phyloP scores from a whole-genome alignment of 331 rosid genomes.

The Malus hybrid region DNA sequence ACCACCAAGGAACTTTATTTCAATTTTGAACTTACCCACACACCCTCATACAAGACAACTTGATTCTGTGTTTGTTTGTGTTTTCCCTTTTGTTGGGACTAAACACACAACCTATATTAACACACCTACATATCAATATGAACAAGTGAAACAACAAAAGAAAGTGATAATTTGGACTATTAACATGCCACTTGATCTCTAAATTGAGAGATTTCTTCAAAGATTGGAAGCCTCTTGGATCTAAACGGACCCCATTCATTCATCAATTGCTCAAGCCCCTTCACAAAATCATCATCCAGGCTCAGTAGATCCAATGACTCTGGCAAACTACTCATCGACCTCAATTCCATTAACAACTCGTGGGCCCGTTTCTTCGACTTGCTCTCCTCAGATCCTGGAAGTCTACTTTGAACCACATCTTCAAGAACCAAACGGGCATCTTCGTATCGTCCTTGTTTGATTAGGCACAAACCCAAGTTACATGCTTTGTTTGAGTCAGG shows the following conservation, averaged over 20 bases:
- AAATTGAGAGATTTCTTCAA: constrained; percentile 76
- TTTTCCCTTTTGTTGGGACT: background rate
- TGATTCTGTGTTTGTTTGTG: background rate
- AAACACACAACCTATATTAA: background rate
- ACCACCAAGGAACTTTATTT: background rate
- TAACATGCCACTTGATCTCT: constrained; percentile 79
- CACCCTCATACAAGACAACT: background rate
- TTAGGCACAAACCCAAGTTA: constrained; percentile 64
- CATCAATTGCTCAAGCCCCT: constrained; percentile 65
- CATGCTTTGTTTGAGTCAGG: constrained; percentile 84
- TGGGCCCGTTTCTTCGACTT: constrained; percentile 49
- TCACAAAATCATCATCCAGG: constrained; percentile 64
- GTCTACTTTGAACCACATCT: constrained; percentile 33
- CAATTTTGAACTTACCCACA: background rate
- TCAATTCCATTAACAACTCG: constrained; percentile 47
- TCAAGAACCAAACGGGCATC: constrained; percentile 51
- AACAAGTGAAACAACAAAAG: background rate
- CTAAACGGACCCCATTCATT: constrained; percentile 12
- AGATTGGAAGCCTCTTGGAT: constrained; percentile 88
- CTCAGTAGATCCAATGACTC: constrained; percentile 40
- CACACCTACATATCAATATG: background rate
- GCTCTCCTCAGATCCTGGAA: constrained; percentile 51
- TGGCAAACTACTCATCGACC: constrained; percentile 22
- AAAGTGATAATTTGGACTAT: background rate
- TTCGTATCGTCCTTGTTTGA: constrained; percentile 50